A percentile compares a stretch with the other conserved stretches of the same genome.
Evolutionary conservation across 192 early-diverging fungal genomes (phyloP).

Genomic region (Coemansia reversa): DNA sequence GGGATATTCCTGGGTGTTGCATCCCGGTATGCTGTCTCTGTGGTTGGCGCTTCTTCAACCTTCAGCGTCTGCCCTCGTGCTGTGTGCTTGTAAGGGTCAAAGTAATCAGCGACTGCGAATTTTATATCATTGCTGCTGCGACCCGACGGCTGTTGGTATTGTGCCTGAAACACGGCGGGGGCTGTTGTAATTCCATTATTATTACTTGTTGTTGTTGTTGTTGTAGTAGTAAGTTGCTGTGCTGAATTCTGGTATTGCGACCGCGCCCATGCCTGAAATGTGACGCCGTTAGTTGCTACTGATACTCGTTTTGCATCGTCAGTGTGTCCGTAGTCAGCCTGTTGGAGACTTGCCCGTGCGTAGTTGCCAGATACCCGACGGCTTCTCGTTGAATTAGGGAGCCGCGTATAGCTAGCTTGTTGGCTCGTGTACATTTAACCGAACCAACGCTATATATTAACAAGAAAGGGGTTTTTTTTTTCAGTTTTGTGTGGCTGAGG

Average conservation of each 20-base stretch:
- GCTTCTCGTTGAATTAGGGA: slow-evolving; percentile 51
- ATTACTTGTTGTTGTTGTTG: slow-evolving; percentile 10
- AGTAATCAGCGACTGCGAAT: slow-evolving; percentile 43
- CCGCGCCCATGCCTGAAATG: slow-evolving; percentile 50
- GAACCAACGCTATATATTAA: not conserved
- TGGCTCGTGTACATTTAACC: slow-evolving; percentile 42
- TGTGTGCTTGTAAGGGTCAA: slow-evolving; percentile 43
- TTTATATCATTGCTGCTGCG: slow-evolving; percentile 12
- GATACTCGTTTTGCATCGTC: slow-evolving; percentile 3
- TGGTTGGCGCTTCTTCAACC: slow-evolving; percentile 5
- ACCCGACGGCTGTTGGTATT: slow-evolving; percentile 39
- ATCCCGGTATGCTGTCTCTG: slow-evolving; percentile 8
- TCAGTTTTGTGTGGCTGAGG: not conserved
- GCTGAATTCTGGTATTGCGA: slow-evolving; percentile 39
- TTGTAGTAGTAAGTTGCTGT: slow-evolving; percentile 12
- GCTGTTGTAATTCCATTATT: slow-evolving; percentile 3
- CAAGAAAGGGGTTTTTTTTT: not conserved
- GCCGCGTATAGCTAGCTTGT: slow-evolving; percentile 36
- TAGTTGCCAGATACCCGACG: slow-evolving; percentile 41
- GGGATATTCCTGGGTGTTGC: not conserved
- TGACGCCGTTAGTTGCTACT: slow-evolving; percentile 14
- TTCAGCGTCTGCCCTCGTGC: slow-evolving; percentile 41
- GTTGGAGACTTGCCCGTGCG: slow-evolving; percentile 37
- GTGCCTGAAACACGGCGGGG: slow-evolving; percentile 33
- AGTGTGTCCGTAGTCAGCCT: slow-evolving; percentile 20